A percentile compares a stretch with the other conserved stretches of the same genome.
Conservation (phyloP, 148 eudicot species). For the Heliosperma pusillum region DNA sequence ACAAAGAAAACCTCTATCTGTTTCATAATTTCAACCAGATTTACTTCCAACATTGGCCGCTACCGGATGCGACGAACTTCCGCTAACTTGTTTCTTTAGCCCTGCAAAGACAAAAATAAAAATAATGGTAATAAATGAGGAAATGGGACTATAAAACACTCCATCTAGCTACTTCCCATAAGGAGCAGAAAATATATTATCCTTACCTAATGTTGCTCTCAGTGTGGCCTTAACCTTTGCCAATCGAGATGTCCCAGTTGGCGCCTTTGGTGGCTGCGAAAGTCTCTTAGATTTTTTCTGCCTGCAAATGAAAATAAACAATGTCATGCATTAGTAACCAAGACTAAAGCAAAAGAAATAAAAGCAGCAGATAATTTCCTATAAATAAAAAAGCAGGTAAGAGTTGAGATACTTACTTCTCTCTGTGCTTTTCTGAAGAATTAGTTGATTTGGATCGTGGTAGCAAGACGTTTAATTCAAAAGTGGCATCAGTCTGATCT, state of each 20-base stretch:
- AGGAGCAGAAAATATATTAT: not conserved
- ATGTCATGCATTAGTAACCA: not conserved
- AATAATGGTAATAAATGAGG: not conserved
- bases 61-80: not conserved
- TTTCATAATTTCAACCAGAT: not conserved
- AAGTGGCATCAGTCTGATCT: slow-evolving; percentile 43
- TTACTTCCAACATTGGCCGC: not conserved
- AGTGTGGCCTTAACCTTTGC: slow-evolving; percentile 35
- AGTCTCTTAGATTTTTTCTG: slow-evolving; percentile 16
- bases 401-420: slow-evolving; percentile 39
- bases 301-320: slow-evolving; percentile 24
- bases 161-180: not conserved
- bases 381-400: not conserved
- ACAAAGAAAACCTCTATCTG: not conserved
- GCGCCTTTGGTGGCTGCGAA: slow-evolving; percentile 28
- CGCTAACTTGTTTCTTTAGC: slow-evolving; percentile 10
- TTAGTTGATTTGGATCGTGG: slow-evolving; percentile 32
- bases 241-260: slow-evolving; percentile 37
- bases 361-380: no score
- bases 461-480: slow-evolving; percentile 28
- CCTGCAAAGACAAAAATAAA: slow-evolving; percentile 27
- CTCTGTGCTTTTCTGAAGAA: slow-evolving; percentile 26
- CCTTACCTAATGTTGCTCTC: slow-evolving; percentile 34
- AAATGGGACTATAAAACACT: not conserved
- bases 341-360: no score